phyloP scores from a whole-genome alignment of 192 early-diverging fungal genomes.

The Backusella luteola region DNA sequence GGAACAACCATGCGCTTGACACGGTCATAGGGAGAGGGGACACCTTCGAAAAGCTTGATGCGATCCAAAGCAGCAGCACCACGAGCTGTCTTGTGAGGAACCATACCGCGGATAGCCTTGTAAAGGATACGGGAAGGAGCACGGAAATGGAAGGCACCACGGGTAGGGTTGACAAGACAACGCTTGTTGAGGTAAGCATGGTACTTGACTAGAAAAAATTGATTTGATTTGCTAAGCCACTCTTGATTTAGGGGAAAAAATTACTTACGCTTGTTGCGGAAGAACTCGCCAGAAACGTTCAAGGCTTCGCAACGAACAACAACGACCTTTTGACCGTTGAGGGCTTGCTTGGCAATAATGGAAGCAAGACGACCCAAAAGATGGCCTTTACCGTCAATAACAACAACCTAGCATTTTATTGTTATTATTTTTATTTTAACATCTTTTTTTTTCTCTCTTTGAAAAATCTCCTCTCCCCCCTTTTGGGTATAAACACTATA shows the following conservation, averaged over 20 bases:
- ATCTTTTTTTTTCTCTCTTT: background rate
- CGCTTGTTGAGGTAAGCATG: slow-evolving; percentile 97
- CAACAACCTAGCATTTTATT: slow-evolving; percentile 72
- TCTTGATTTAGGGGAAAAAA: background rate
- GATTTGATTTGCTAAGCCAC: slow-evolving; percentile 4
- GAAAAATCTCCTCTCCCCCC: background rate
- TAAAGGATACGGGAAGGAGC: slow-evolving; percentile 97
- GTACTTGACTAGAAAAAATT: slow-evolving; percentile 74
- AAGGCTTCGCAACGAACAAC: slow-evolving; percentile 99
- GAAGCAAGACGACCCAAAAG: slow-evolving; percentile 96
- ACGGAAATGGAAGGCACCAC: slow-evolving; percentile 99
- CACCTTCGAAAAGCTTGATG: slow-evolving; percentile 99
- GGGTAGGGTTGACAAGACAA: slow-evolving; percentile 92
- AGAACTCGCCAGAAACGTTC: slow-evolving; percentile 97
- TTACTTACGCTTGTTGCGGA: slow-evolving; percentile 97
- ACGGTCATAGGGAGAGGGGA: slow-evolving; percentile 96
- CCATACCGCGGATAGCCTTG: slow-evolving; percentile 96
- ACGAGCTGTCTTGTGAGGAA: slow-evolving; percentile 99
- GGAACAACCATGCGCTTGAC: slow-evolving; percentile 97
- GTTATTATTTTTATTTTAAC: background rate
- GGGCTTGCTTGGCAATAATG: slow-evolving; percentile 96
- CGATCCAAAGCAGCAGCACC: slow-evolving; percentile 96
- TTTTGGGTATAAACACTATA: background rate
- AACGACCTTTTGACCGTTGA: slow-evolving; percentile 96
- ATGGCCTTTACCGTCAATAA: slow-evolving; percentile 99